These are phyloP conservation scores for Apiospora hydei DNA, from an alignment of 2,329 filamentous ascomycete genomes.

Conservation along the genomic window DNA sequence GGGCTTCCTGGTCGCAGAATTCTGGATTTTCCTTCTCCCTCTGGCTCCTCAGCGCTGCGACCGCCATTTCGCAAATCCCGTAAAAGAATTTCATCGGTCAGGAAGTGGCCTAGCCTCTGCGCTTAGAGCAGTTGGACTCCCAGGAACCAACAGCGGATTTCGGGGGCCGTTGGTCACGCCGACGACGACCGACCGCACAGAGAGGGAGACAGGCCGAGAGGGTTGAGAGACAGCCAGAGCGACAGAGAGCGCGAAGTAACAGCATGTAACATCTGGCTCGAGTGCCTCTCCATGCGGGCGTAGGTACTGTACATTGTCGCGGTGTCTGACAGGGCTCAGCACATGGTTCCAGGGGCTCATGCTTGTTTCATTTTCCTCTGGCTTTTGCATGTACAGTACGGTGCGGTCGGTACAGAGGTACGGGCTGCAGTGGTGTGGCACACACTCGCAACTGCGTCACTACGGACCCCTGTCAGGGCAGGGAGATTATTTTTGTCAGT, in stretches of 20 bases:
- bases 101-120: conserved; percentile 7
- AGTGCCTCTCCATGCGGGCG: conserved; percentile 28
- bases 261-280: background rate
- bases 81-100: conserved; percentile 14
- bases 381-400: conserved; percentile 24
- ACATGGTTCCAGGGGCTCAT: conserved; percentile 39
- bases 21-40: background rate
- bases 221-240: background rate
- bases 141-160: conserved; percentile 6
- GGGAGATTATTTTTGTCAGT: conserved; percentile 43
- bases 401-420: background rate
- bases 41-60: conserved; percentile 5
- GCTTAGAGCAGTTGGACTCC: conserved; percentile 17
- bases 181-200: background rate
- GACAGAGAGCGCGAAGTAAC: background rate
- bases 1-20: conserved; percentile 18
- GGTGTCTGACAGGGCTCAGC: conserved; percentile 26
- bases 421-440: conserved; percentile 15
- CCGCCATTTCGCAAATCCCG: conserved; percentile 14
- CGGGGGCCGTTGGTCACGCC: background rate
- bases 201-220: background rate
- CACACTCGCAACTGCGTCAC: conserved; percentile 37
- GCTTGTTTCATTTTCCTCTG: conserved; percentile 45
- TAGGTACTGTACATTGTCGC: conserved; percentile 38
- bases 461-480: conserved; percentile 34